Conservation (phyloP, 1,284 basidiomycete genomes). For the Trametes hirsuta region DNA sequence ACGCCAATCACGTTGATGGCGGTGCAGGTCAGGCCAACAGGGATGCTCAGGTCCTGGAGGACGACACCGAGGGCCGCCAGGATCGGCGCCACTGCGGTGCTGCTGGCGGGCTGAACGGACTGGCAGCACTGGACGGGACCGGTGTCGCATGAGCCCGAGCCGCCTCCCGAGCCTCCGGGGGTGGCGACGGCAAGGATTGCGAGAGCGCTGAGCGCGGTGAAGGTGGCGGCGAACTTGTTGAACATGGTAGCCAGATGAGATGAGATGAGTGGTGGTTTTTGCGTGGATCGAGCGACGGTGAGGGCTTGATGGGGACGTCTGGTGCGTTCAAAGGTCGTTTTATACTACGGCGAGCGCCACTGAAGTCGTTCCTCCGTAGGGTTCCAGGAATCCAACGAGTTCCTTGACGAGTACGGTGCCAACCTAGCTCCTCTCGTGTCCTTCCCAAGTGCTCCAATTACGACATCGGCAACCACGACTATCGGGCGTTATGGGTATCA, state of each 20-base stretch:
- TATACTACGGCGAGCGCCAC: no score
- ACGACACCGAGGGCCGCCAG: conserved; percentile 27
- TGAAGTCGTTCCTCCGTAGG: no score
- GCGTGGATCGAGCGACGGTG: neutral
- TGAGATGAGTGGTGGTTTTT: neutral
- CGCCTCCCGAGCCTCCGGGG: neutral
- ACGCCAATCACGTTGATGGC: conserved; percentile 27
- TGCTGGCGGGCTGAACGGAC: conserved; percentile 15
- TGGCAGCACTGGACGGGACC: conserved; percentile 34
- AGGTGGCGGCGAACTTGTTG: conserved; percentile 4
- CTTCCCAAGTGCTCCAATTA: no score
- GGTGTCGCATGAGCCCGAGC: conserved; percentile 23
- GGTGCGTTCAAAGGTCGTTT: neutral
- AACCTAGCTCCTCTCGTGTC: no score
- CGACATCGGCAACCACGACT: no score
- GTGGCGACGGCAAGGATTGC: conserved; percentile 15
- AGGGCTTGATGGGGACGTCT: neutral
- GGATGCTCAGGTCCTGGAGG: conserved; percentile 23
- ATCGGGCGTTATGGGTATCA: no score
- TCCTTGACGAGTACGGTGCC: no score
- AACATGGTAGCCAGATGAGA: neutral
- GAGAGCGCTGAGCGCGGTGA: conserved; percentile 1
- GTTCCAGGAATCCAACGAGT: no score
- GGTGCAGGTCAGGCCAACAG: conserved; percentile 31
- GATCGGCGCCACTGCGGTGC: conserved; percentile 9